Evolutionary conservation across 345 rosid species (phyloP), one percentile per base, ranked within the genome.

Genomic region (Boechera retrofracta): DNA sequence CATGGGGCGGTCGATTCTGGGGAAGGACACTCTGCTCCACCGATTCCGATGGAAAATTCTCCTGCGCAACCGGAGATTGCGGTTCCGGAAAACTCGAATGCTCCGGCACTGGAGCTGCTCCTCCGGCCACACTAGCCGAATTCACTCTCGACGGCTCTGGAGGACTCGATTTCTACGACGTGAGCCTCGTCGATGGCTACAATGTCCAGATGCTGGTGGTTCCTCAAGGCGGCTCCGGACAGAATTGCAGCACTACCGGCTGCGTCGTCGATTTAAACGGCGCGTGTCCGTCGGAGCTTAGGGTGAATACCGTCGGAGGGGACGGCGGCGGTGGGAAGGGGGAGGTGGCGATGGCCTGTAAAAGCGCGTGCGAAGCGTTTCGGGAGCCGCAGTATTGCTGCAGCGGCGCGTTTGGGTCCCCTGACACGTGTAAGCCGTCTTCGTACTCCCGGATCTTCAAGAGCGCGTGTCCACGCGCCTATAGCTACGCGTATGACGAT

Each of bases 1-100:
- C 89, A 10, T 93, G 98, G 98, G 93, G 91, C 1, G 98, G 98
- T 75, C 93, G 97, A 9, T 77, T 93, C 77, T 93, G 98, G 98
- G 97, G 87, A 11, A 84, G 98, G 1, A 93, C 97, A 15, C 82
- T 57, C 69, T 93, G 98, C 77, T 36, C 89, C 18, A 60, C 80
- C 11, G 96, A 86, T 77, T 66, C 96, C 75, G 12, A 82, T 10
- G 89, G 94, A 0, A 84, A 86, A 70, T 86, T 91, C 80, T 77
- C 96, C 4, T 94, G 98, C 76, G 33, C 66, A 3, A 94, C 98
- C 12, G 98, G 84, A 4, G 98, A 94, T 72, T 94, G 97, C 77
- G 93, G 98, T 64, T 86, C 95, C n/a, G 85, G 86, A 5, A 85
- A 83, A 76, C 28, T 88, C 2, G 97, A 94, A 77, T 91, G 98